Conservation (phyloP, 208 protist species). For the Leishmania guyanensis region DNA sequence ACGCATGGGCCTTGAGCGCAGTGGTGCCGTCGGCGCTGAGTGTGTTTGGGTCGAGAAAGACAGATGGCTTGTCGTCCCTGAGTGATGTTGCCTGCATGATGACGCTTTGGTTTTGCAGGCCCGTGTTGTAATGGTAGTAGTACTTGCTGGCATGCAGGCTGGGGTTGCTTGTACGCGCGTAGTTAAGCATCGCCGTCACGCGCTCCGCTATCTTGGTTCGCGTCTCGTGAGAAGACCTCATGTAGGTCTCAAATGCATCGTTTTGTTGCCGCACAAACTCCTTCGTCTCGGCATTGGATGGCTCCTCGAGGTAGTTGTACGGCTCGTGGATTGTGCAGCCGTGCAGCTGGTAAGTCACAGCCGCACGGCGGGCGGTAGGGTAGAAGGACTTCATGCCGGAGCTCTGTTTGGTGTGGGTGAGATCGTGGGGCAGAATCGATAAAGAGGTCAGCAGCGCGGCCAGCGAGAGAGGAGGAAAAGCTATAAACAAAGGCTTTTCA, state of each 20-base stretch:
- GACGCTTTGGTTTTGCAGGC: conserved; percentile 92
- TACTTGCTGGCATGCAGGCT: conserved; percentile 65
- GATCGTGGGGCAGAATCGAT: background rate
- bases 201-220: conserved; percentile 62
- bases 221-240: conserved; percentile 50
- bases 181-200: conserved; percentile 73
- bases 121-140: conserved; percentile 92
- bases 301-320: conserved; percentile 95
- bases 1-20: conserved; percentile 51
- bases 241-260: conserved; percentile 60
- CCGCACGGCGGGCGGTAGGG: conserved; percentile 59
- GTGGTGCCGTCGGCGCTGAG: conserved; percentile 88
- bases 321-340: conserved; percentile 79
- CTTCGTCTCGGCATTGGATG: conserved; percentile 83
- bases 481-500: background rate
- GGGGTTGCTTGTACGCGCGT: conserved; percentile 73
- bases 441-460: background rate
- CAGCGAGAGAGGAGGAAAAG: background rate
- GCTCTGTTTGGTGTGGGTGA: background rate
- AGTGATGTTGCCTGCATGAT: conserved; percentile 57
- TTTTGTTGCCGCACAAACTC: conserved; percentile 90
- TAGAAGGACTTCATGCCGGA: conserved; percentile 47
- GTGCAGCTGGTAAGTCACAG: conserved; percentile 72
- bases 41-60: conserved; percentile 93
- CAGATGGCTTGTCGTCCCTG: conserved; percentile 26